Percentiles rank a stretch among this genome's conserved stretches.
These are phyloP conservation scores for Colletotrichum sidae DNA, from an alignment of 2,329 filamentous ascomycete species.

Conservation along the genomic window DNA sequence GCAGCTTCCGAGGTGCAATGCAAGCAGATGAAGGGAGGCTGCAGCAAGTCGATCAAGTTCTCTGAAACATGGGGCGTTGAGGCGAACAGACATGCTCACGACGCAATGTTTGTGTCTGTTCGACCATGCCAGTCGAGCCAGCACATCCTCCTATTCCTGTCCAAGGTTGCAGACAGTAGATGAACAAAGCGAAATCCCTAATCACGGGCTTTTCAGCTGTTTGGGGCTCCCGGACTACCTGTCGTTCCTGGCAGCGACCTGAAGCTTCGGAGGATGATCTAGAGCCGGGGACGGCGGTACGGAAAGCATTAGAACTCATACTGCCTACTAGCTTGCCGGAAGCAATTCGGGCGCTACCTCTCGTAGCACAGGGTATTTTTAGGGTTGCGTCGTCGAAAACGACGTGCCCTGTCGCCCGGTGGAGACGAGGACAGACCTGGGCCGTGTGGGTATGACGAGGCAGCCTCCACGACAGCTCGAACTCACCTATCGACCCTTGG, in stretches of 20 bases:
- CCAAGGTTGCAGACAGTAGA: neutral
- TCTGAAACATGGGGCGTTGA: constrained; percentile 37
- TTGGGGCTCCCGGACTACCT: constrained; percentile 2
- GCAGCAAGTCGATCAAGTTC: constrained; percentile 33
- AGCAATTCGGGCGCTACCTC: constrained; percentile 28
- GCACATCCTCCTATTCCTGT: constrained; percentile 31
- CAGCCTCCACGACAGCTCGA: constrained; percentile 22
- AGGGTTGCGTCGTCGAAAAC: constrained; percentile 28
- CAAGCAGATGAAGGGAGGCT: constrained; percentile 33
- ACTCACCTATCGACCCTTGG: constrained; percentile 21
- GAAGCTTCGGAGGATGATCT: constrained; percentile 23
- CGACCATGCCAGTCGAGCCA: constrained; percentile 6
- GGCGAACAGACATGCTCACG: constrained; percentile 34
- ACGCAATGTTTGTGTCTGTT: constrained; percentile 32
- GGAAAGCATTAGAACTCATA: neutral
- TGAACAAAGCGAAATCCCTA: neutral
- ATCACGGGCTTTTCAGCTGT: neutral
- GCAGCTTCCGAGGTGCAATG: constrained; percentile 19
- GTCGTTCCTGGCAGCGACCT: constrained; percentile 26
- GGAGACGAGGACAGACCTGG: constrained; percentile 19
- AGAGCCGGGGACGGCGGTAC: constrained; percentile 13
- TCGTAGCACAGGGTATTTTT: constrained; percentile 32
- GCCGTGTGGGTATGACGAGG: constrained; percentile 28
- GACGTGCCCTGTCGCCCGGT: constrained; percentile 11
- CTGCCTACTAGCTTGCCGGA: constrained; percentile 2